Conservation (phyloP, 2,329 filamentous ascomycete genomes). For the Penicillium hordei region DNA sequence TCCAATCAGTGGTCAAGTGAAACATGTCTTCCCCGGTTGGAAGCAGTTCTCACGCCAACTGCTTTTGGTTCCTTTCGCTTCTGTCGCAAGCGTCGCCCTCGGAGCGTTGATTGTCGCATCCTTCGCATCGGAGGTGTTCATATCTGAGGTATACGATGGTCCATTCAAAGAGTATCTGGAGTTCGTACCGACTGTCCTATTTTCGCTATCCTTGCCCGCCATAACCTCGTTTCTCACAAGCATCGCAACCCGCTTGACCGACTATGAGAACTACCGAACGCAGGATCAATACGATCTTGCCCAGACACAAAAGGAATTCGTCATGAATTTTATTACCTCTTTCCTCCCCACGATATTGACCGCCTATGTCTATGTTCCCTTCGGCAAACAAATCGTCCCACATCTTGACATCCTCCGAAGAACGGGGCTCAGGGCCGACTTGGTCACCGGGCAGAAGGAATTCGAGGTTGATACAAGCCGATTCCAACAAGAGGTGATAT, state of each 20-base stretch:
- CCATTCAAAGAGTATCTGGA: conserved; percentile 80
- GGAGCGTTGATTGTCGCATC: conserved; percentile 81
- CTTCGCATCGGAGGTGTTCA: conserved; percentile 93
- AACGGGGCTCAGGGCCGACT: conserved; percentile 39
- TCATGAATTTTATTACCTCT: conserved; percentile 94
- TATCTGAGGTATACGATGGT: conserved; percentile 88
- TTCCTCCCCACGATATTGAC: conserved; percentile 91
- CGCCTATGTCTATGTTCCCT: conserved; percentile 91
- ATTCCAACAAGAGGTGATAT: conserved; percentile 88
- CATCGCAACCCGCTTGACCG: conserved; percentile 73
- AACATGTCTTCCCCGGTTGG: conserved; percentile 71
- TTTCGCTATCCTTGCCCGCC: conserved; percentile 78
- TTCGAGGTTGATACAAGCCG: conserved; percentile 82
- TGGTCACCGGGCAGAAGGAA: conserved; percentile 49
- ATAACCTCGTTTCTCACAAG: conserved; percentile 72
- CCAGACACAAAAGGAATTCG: conserved; percentile 88
- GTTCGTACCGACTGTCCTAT: conserved; percentile 82
- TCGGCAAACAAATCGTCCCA: conserved; percentile 78
- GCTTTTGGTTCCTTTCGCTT: conserved; percentile 79
- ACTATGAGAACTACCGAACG: conserved; percentile 90
- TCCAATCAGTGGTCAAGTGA: conserved; percentile 74
- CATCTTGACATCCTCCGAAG: conserved; percentile 79
- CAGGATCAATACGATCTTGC: conserved; percentile 79
- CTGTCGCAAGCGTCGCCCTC: conserved; percentile 69
- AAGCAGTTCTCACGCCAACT: conserved; percentile 76